phyloP scores from a whole-genome alignment of 768 basidiomycete species.

The Amylocystis lapponica region DNA sequence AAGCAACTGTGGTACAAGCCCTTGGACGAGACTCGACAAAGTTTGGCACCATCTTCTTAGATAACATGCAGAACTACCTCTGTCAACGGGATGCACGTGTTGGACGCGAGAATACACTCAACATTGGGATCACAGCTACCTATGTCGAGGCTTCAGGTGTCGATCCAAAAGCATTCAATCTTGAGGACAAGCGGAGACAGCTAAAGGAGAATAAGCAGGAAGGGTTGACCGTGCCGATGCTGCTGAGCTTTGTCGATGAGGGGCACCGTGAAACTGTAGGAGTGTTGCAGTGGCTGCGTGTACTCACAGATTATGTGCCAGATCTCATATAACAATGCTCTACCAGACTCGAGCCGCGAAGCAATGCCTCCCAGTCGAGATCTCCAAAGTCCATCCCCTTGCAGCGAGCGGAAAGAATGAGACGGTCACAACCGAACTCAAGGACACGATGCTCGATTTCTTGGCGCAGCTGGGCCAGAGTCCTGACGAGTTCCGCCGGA shows the following conservation, averaged over 20 bases:
- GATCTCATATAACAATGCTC: constrained; percentile 19
- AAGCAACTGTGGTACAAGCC: no score
- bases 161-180: constrained; percentile 16
- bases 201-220: constrained; percentile 7
- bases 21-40: no score
- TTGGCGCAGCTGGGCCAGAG: constrained; percentile 28
- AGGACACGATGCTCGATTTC: constrained; percentile 29
- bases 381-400: constrained; percentile 23
- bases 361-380: background rate
- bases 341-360: constrained; percentile 20
- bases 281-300: constrained; percentile 24
- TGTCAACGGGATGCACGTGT: constrained; percentile 22
- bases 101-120: constrained; percentile 24
- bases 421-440: constrained; percentile 22
- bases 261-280: constrained; percentile 21
- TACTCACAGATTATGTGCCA: constrained; percentile 22
- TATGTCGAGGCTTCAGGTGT: constrained; percentile 12
- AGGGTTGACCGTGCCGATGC: constrained; percentile 16
- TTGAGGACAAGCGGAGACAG: constrained; percentile 12
- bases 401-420: constrained; percentile 25
- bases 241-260: constrained; percentile 21
- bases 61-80: constrained; percentile 23
- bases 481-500: constrained; percentile 12
- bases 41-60: background rate
- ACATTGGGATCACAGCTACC: constrained; percentile 24